Evolutionary conservation across 108 stramenopile species (phyloP).

Genomic region (Parmales sp.): DNA sequence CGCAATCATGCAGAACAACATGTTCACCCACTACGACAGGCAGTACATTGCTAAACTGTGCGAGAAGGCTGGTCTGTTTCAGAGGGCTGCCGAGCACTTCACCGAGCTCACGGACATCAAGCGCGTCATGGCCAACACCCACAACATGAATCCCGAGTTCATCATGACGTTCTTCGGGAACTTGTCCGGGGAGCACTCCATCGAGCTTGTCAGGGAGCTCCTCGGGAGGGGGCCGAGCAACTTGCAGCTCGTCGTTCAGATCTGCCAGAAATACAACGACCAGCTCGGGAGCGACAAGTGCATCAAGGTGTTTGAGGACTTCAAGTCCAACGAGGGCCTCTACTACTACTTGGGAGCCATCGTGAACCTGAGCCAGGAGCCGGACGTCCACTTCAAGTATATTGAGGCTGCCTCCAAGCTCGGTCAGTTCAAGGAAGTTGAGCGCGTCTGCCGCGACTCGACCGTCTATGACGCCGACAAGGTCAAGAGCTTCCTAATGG

Average conservation of each 20-base stretch:
- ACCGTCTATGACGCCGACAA: constrained; percentile 53
- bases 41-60: constrained; percentile 50
- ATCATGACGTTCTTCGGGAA: constrained; percentile 46
- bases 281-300: constrained; percentile 46
- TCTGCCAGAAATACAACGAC: constrained; percentile 51
- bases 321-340: constrained; percentile 49
- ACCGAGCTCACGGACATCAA: constrained; percentile 54
- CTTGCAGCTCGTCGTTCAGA: constrained; percentile 39
- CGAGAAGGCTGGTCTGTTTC: constrained; percentile 47
- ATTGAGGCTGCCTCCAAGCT: constrained; percentile 35
- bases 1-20: constrained; percentile 55
- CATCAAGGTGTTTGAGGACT: constrained; percentile 49
- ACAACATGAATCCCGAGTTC: constrained; percentile 45
- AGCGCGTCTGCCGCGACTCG: constrained; percentile 58
- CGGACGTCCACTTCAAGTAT: constrained; percentile 58
- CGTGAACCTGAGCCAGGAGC: constrained; percentile 45
- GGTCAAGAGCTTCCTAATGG: constrained; percentile 58
- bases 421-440: constrained; percentile 37
- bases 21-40: constrained; percentile 59
- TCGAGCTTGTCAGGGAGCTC: constrained; percentile 45
- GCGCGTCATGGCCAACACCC: constrained; percentile 33
- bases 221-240: constrained; percentile 45
- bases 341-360: constrained; percentile 47
- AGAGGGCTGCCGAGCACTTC: constrained; percentile 61
- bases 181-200: constrained; percentile 34